Evolutionary conservation across 371 early-diverging fungal genomes (phyloP).

Genomic region (Mortierella sp.): DNA sequence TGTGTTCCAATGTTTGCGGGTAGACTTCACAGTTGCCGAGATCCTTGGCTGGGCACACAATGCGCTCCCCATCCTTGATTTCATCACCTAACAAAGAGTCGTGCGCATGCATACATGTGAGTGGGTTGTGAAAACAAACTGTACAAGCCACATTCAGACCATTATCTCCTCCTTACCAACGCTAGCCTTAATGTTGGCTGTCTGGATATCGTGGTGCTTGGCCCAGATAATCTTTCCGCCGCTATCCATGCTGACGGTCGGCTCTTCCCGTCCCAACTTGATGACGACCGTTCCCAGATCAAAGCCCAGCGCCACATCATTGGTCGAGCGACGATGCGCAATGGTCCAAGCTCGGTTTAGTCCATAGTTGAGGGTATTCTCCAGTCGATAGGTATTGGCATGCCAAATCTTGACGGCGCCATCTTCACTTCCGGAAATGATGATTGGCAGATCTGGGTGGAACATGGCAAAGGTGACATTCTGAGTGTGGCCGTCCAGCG

Average conservation of each 20-base stretch:
- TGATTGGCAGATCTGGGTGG: constrained; percentile 98
- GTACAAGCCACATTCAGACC: too few species aligned
- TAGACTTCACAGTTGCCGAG: constrained; percentile 98
- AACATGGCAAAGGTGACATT: constrained; percentile 96
- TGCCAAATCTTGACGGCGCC: constrained; percentile 98
- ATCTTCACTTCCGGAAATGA: constrained; percentile 97
- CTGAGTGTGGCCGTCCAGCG: constrained; percentile 97
- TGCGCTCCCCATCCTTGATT: constrained; percentile 92
- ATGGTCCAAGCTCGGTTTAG: constrained; percentile 97
- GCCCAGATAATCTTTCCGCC: constrained; percentile 98
- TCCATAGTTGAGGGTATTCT: constrained; percentile 95
- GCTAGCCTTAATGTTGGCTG: constrained; percentile 89
- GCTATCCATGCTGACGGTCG: constrained; percentile 97
- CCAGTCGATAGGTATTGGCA: constrained; percentile 94
- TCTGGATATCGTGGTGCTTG: constrained; percentile 94
- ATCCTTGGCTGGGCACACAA: constrained; percentile 90
- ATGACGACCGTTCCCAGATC: constrained; percentile 96
- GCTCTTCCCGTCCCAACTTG: constrained; percentile 95
- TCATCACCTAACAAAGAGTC: constrained; percentile 61
- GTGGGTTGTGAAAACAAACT: neutral
- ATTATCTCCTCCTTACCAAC: constrained; percentile 55
- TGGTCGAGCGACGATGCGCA: constrained; percentile 86
- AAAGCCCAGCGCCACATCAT: constrained; percentile 93
- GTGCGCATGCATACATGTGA: constrained; percentile 13
- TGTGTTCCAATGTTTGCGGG: constrained; percentile 95